These are phyloP conservation scores for Thalassiosira profunda DNA, from an alignment of 108 stramenopile genomes.

Conservation along the genomic window DNA sequence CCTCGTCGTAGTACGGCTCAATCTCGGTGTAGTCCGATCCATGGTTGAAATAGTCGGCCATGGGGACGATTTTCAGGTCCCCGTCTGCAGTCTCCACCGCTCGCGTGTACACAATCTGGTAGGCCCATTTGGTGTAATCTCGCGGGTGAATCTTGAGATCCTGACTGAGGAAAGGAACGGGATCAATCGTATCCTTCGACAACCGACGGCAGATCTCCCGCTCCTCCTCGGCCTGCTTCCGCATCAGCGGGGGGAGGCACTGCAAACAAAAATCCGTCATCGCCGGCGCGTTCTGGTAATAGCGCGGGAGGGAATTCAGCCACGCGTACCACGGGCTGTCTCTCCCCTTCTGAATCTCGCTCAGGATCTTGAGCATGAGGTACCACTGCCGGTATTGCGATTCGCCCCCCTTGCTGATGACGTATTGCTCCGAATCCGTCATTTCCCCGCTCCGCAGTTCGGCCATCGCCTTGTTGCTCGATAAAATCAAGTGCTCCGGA, in stretches of 20 bases:
- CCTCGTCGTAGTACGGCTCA: conserved; percentile 39
- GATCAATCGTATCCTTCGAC: neutral
- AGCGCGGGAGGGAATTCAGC: conserved; percentile 55
- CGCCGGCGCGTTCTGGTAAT: conserved; percentile 40
- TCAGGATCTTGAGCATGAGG: conserved; percentile 47
- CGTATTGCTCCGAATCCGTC: conserved; percentile 13
- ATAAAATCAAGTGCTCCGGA: conserved; percentile 43
- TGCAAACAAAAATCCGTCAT: conserved; percentile 51
- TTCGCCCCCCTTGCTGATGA: neutral
- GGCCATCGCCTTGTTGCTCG: conserved; percentile 38
- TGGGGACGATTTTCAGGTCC: conserved; percentile 50
- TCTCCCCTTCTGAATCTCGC: conserved; percentile 51
- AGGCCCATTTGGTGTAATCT: conserved; percentile 23
- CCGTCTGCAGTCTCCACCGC: conserved; percentile 18
- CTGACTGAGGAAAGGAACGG: conserved; percentile 24
- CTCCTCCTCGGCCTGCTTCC: conserved; percentile 26
- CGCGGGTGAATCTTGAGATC: conserved; percentile 20
- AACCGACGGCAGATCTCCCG: conserved; percentile 17
- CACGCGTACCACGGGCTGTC: conserved; percentile 52
- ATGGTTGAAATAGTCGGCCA: conserved; percentile 62
- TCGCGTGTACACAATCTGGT: conserved; percentile 35
- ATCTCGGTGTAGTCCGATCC: conserved; percentile 43
- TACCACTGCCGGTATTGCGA: conserved; percentile 26
- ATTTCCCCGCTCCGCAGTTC: conserved; percentile 35
- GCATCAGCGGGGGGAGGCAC: conserved; percentile 37